Evolutionary conservation across 192 early-diverging fungal genomes (phyloP).

Genomic region (Obelidium mucronatum): DNA sequence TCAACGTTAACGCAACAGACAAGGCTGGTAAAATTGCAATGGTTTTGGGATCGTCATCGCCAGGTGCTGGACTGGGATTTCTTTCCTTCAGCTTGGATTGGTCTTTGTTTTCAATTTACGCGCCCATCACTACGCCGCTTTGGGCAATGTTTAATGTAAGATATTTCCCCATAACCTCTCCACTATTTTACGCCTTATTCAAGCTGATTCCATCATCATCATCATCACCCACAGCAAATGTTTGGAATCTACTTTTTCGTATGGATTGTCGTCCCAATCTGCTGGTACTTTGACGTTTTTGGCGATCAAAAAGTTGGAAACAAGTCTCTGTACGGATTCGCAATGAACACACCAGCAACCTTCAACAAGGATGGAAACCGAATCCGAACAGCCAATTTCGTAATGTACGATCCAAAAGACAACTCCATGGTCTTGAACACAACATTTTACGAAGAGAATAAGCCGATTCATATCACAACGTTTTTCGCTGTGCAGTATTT

Average conservation of each 20-base stretch:
- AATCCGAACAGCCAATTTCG: neutral
- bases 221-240: neutral
- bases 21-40: constrained; percentile 12
- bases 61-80: constrained; percentile 40
- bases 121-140: constrained; percentile 4
- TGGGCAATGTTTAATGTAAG: constrained; percentile 8
- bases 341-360: constrained; percentile 24
- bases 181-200: neutral
- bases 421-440: constrained; percentile 18
- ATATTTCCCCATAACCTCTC: constrained; percentile 1
- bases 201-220: constrained; percentile 3
- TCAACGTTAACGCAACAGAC: neutral
- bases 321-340: constrained; percentile 19
- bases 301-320: constrained; percentile 32
- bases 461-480: constrained; percentile 23
- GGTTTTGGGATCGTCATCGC: constrained; percentile 28
- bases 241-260: constrained; percentile 14
- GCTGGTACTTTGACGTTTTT: constrained; percentile 40
- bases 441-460: neutral
- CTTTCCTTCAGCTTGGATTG: constrained; percentile 36
- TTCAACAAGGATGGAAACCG: constrained; percentile 32
- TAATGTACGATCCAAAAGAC: neutral
- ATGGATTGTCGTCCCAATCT: constrained; percentile 39
- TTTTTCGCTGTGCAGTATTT: constrained; percentile 36
- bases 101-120: neutral